Conservation (phyloP, 371 early-diverging fungal species). For the Syncephalastrum monosporum region DNA sequence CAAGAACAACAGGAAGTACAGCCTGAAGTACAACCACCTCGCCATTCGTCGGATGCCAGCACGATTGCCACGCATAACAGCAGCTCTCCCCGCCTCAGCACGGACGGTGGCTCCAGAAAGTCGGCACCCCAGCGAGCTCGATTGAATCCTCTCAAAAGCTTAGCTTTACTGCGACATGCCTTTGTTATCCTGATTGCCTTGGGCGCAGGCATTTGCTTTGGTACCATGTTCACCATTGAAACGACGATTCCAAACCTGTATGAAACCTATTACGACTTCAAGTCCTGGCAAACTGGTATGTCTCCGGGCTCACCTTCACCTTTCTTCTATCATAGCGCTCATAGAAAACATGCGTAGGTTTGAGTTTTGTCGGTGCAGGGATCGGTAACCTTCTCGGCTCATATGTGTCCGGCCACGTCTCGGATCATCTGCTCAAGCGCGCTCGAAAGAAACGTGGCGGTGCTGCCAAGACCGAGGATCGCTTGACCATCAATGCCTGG, state of each 20-base stretch:
- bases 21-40: background rate
- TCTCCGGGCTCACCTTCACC: background rate
- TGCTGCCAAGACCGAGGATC: conserved; percentile 31
- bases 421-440: conserved; percentile 31
- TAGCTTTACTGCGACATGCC: conserved; percentile 39
- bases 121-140: background rate
- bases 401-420: conserved; percentile 30
- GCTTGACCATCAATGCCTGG: conserved; percentile 44
- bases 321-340: background rate
- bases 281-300: conserved; percentile 46
- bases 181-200: conserved; percentile 42
- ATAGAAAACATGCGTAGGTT: conserved; percentile 14
- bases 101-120: background rate
- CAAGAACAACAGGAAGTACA: background rate
- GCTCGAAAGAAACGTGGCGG: conserved; percentile 31
- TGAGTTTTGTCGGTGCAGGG: conserved; percentile 43
- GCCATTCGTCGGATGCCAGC: background rate
- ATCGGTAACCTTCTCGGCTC: conserved; percentile 43
- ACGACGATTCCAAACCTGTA: conserved; percentile 43
- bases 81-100: background rate
- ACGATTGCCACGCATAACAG: conserved; percentile 3
- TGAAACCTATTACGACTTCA: conserved; percentile 31
- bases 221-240: conserved; percentile 47
- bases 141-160: conserved; percentile 28
- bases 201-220: conserved; percentile 49